phyloP scores from a whole-genome alignment of 106 monocot species.

The Dendrobium officinale region DNA sequence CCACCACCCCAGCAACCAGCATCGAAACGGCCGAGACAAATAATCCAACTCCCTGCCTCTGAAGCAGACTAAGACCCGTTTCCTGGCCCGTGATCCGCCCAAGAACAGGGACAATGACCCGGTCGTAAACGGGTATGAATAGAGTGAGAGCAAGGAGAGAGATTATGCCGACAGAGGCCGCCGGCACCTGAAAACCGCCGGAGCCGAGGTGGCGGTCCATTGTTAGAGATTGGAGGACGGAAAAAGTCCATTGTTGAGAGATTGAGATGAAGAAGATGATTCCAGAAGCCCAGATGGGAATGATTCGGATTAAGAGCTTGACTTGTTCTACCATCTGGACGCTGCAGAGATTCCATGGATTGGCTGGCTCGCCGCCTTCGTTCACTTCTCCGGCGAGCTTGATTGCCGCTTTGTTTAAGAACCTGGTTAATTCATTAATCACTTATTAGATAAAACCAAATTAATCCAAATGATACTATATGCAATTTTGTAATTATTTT shows the following conservation, averaged over 20 bases:
- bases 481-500: no score
- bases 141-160: constrained; percentile 32
- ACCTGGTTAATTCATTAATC: constrained; percentile 16
- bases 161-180: constrained; percentile 27
- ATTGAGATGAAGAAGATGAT: constrained; percentile 35
- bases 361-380: constrained; percentile 13
- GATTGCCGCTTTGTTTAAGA: constrained; percentile 67
- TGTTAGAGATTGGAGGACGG: constrained; percentile 35
- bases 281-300: constrained; percentile 50
- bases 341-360: constrained; percentile 38
- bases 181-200: constrained; percentile 23
- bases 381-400: constrained; percentile 30
- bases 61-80: constrained; percentile 31
- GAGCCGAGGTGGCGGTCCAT: constrained; percentile 44
- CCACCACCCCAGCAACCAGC: constrained; percentile 29
- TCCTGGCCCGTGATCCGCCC: constrained; percentile 15
- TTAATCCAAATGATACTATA: no score
- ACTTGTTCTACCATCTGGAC: constrained; percentile 60
- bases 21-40: constrained; percentile 28
- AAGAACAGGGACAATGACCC: constrained; percentile 18
- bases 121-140: constrained; percentile 59
- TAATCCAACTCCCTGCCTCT: constrained; percentile 30
- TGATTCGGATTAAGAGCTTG: constrained; percentile 46
- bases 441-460: no score
- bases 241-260: constrained; percentile 34